Percentiles rank a stretch among this genome's conserved stretches.
Evolutionary conservation across 2,329 filamentous ascomycete genomes (phyloP).

Genomic region (Colletotrichum abscissum): DNA sequence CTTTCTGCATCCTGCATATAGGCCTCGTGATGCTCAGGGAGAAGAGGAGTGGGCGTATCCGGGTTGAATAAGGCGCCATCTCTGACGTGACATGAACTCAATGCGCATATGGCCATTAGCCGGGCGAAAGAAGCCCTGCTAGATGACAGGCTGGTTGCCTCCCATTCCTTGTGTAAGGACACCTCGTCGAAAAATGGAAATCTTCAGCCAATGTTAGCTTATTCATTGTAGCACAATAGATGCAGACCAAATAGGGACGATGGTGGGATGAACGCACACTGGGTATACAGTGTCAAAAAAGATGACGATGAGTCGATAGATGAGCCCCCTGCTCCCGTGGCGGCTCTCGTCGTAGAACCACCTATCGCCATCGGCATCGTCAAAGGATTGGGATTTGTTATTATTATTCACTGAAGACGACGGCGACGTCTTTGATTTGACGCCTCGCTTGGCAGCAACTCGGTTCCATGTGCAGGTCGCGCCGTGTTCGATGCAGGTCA

Average conservation of each 20-base stretch:
- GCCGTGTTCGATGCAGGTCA: slow-evolving; percentile 37
- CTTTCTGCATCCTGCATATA: slow-evolving; percentile 34
- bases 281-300: slow-evolving; percentile 38
- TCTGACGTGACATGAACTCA: slow-evolving; percentile 59
- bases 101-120: slow-evolving; percentile 63
- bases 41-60: slow-evolving; percentile 39
- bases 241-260: neutral
- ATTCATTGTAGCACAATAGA: neutral
- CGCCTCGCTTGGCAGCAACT: slow-evolving; percentile 34
- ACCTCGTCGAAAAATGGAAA: slow-evolving; percentile 63
- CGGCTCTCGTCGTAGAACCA: slow-evolving; percentile 35
- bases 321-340: slow-evolving; percentile 27
- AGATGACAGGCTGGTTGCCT: slow-evolving; percentile 45
- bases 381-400: slow-evolving; percentile 10
- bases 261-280: slow-evolving; percentile 16
- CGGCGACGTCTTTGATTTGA: slow-evolving; percentile 35
- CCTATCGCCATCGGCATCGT: slow-evolving; percentile 10
- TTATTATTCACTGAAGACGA: neutral
- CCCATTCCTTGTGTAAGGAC: slow-evolving; percentile 55
- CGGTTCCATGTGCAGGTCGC: slow-evolving; percentile 35
- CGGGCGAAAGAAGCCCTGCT: slow-evolving; percentile 54
- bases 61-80: slow-evolving; percentile 61
- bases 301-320: slow-evolving; percentile 30
- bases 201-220: slow-evolving; percentile 24
- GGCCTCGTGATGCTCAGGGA: slow-evolving; percentile 21